Evolutionary conservation across 2,329 filamentous ascomycete species (phyloP).

Genomic region (Aspergillus tamarii): DNA sequence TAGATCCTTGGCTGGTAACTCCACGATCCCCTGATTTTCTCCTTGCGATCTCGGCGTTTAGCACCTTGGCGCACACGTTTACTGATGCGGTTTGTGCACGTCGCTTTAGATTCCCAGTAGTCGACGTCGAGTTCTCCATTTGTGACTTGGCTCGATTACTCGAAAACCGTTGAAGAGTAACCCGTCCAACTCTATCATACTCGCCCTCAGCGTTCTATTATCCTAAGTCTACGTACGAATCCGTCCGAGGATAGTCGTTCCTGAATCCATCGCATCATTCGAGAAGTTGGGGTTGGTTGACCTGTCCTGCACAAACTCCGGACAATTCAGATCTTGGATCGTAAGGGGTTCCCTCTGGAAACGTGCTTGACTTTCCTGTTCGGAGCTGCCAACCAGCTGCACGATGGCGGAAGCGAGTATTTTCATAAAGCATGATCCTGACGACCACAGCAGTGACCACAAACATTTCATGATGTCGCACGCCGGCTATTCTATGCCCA

Average conservation of each 20-base stretch:
- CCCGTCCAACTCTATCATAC: neutral
- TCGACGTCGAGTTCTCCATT: neutral
- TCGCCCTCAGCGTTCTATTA: too few species aligned
- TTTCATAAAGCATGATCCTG: conserved; percentile 70
- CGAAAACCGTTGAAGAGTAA: neutral
- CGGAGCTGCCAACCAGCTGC: conserved; percentile 19
- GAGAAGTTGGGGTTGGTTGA: neutral
- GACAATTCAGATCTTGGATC: conserved; percentile 17
- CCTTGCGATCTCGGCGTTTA: neutral
- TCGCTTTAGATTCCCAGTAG: neutral
- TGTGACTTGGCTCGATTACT: neutral
- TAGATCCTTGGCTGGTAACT: neutral
- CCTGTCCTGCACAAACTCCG: neutral
- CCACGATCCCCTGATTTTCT: neutral
- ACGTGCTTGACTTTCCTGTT: conserved; percentile 12
- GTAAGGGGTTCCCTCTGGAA: conserved; percentile 25
- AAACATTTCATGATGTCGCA: conserved; percentile 53
- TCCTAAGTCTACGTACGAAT: neutral
- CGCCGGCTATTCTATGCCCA: conserved; percentile 55
- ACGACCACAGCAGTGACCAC: conserved; percentile 63
- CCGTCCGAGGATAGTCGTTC: neutral
- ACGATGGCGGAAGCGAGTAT: conserved; percentile 60
- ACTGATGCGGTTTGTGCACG: neutral
- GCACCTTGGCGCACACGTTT: conserved; percentile 1
- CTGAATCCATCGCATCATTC: neutral